Percentiles rank a stretch among this genome's conserved stretches.
Evolutionary conservation across 768 basidiomycete genomes (phyloP).

Genomic region (Lactarius hatsudake): DNA sequence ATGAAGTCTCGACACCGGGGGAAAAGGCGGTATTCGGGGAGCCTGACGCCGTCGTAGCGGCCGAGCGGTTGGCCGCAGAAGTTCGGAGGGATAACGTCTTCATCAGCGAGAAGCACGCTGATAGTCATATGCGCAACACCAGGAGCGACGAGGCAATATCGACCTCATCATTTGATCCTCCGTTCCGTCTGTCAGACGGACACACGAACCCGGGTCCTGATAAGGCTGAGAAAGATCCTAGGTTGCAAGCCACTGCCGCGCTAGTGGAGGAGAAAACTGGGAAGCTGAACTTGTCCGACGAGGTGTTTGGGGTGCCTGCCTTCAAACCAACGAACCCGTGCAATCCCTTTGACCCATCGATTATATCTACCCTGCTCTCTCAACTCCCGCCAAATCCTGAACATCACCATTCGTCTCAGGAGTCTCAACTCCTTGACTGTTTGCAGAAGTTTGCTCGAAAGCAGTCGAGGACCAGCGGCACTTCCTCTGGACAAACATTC

Average conservation of each 20-base stretch:
- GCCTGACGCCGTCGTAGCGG: slow-evolving; percentile 49
- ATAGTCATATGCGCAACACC: neutral
- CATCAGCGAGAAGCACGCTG: slow-evolving; percentile 22
- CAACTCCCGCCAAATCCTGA: slow-evolving; percentile 57
- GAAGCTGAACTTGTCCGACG: slow-evolving; percentile 61
- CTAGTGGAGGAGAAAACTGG: slow-evolving; percentile 60
- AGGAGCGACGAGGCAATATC: slow-evolving; percentile 30
- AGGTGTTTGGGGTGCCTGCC: slow-evolving; percentile 55
- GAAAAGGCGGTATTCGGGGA: slow-evolving; percentile 28
- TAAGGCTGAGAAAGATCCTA: slow-evolving; percentile 23
- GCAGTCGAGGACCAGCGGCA: slow-evolving; percentile 35
- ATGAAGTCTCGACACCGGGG: slow-evolving; percentile 30
- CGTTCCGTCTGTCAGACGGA: slow-evolving; percentile 17
- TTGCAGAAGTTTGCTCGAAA: slow-evolving; percentile 71
- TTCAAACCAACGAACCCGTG: slow-evolving; percentile 85
- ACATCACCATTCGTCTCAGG: slow-evolving; percentile 58
- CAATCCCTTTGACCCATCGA: slow-evolving; percentile 72
- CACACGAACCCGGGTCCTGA: slow-evolving; percentile 15
- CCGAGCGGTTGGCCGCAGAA: slow-evolving; percentile 51
- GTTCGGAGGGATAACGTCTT: slow-evolving; percentile 31
- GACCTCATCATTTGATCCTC: slow-evolving; percentile 12
- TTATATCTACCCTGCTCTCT: slow-evolving; percentile 62
- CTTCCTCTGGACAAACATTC: slow-evolving; percentile 41
- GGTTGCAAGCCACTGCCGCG: slow-evolving; percentile 21
- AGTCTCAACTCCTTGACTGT: slow-evolving; percentile 57